A percentile compares a stretch with the other conserved stretches of the same genome.
Evolutionary conservation across 805 yeast species (phyloP).

Genomic region (Wickerhamomyces tratensis): DNA sequence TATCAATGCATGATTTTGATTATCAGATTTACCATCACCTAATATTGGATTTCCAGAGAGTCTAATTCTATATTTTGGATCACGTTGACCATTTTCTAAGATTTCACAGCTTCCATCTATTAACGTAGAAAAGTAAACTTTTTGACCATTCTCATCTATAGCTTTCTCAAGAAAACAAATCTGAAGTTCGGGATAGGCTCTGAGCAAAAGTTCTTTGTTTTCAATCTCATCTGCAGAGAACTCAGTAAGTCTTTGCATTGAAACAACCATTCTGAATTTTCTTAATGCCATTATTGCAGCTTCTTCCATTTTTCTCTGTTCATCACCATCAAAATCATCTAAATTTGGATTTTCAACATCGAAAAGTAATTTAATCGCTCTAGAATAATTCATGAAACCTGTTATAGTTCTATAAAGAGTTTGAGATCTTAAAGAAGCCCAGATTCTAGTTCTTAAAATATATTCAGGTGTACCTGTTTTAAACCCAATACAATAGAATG

Average conservation of each 20-base stretch:
- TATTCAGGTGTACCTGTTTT: slow-evolving; percentile 50
- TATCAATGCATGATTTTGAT: slow-evolving; percentile 67
- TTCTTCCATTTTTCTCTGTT: slow-evolving; percentile 28
- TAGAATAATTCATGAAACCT: slow-evolving; percentile 64
- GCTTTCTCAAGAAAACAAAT: slow-evolving; percentile 53
- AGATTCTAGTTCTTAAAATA: slow-evolving; percentile 54
- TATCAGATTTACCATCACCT: slow-evolving; percentile 82
- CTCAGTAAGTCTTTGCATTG: slow-evolving; percentile 51
- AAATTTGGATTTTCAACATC: slow-evolving; percentile 42
- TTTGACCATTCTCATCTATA: slow-evolving; percentile 26
- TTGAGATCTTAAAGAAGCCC: slow-evolving; percentile 72
- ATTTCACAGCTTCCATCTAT: slow-evolving; percentile 66
- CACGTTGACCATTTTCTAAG: slow-evolving; percentile 44
- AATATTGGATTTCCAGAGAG: slow-evolving; percentile 75
- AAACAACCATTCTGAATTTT: slow-evolving; percentile 54
- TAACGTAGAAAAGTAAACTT: slow-evolving; percentile 48
- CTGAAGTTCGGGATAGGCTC: slow-evolving; percentile 62
- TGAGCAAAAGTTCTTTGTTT: slow-evolving; percentile 45
- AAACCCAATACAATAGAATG: slow-evolving; percentile 56
- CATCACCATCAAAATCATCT: slow-evolving; percentile 21
- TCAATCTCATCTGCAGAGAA: slow-evolving; percentile 49
- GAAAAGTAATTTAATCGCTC: slow-evolving; percentile 57
- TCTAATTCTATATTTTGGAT: slow-evolving; percentile 53
- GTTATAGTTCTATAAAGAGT: slow-evolving; percentile 65
- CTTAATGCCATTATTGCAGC: slow-evolving; percentile 49